Evolutionary conservation across 2,329 filamentous ascomycete genomes (phyloP).

Genomic region (Neobulgaria alba): DNA sequence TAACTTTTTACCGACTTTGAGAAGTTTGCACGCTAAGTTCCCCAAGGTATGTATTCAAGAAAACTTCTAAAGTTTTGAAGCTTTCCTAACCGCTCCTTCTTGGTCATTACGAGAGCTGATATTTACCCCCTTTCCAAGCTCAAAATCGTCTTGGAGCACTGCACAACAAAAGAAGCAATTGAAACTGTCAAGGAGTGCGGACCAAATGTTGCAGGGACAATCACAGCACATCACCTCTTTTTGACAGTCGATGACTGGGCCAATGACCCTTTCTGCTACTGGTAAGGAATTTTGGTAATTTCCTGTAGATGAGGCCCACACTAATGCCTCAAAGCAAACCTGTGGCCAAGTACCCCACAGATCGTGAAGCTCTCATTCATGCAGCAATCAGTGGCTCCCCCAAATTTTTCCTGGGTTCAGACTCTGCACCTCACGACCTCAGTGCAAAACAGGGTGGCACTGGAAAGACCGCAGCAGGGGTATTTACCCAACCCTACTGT

Average conservation of each 20-base stretch:
- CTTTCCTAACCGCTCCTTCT: background rate
- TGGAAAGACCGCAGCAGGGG: conserved; percentile 54
- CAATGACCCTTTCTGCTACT: conserved; percentile 59
- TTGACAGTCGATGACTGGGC: conserved; percentile 72
- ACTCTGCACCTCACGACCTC: conserved; percentile 49
- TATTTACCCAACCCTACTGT: conserved; percentile 70
- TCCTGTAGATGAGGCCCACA: background rate
- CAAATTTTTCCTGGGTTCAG: conserved; percentile 58
- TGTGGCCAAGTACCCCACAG: conserved; percentile 37
- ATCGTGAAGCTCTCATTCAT: conserved; percentile 41
- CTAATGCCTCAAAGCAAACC: conserved; percentile 44
- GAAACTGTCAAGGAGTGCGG: conserved; percentile 71
- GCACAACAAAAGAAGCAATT: conserved; percentile 74
- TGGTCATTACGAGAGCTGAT: background rate
- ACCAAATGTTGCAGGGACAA: conserved; percentile 56
- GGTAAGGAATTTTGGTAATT: conserved; percentile 28
- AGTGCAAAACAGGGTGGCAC: conserved; percentile 49
- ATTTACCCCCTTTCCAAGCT: conserved; percentile 33
- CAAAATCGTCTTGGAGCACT: conserved; percentile 70
- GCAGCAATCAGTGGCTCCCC: conserved; percentile 49
- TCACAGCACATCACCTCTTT: conserved; percentile 24
- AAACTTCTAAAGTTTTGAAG: background rate
- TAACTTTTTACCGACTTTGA: conserved; percentile 72
- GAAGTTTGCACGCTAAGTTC: conserved; percentile 64
- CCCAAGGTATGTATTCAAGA: conserved; percentile 42